Evolutionary conservation across 2,329 filamentous ascomycete genomes (phyloP).

Genomic region (Neofusicoccum kwambonambiense): DNA sequence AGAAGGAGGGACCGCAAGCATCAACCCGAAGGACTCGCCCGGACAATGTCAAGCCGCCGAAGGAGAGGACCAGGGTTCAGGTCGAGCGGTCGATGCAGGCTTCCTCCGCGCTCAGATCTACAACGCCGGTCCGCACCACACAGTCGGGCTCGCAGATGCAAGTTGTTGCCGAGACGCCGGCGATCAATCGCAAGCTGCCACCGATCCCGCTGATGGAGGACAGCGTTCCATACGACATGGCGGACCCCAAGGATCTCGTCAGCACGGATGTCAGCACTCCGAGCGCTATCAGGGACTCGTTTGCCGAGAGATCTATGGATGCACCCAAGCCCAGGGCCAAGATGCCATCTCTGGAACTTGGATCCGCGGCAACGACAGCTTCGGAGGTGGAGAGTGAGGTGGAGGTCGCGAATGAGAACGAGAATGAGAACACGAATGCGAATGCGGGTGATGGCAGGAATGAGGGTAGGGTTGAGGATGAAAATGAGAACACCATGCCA

Average conservation of each 20-base stretch:
- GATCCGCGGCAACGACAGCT: neutral
- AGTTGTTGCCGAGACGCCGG: neutral
- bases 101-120: neutral
- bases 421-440: too few species aligned
- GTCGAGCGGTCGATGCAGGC: conserved; percentile 12
- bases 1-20: neutral
- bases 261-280: neutral
- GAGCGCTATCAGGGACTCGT: neutral
- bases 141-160: neutral
- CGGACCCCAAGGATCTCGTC: neutral
- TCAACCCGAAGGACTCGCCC: neutral
- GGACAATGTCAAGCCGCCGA: neutral
- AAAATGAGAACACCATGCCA: too few species aligned
- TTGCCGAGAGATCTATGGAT: neutral
- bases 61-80: neutral
- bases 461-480: too few species aligned
- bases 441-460: too few species aligned
- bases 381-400: neutral
- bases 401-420: too few species aligned
- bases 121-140: neutral
- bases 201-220: neutral
- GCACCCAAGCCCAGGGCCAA: neutral
- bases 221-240: neutral
- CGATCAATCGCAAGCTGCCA: neutral
- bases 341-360: neutral